These are phyloP conservation scores for Aethionema arabicum DNA, from an alignment of 345 rosid species.

Conservation along the genomic window DNA sequence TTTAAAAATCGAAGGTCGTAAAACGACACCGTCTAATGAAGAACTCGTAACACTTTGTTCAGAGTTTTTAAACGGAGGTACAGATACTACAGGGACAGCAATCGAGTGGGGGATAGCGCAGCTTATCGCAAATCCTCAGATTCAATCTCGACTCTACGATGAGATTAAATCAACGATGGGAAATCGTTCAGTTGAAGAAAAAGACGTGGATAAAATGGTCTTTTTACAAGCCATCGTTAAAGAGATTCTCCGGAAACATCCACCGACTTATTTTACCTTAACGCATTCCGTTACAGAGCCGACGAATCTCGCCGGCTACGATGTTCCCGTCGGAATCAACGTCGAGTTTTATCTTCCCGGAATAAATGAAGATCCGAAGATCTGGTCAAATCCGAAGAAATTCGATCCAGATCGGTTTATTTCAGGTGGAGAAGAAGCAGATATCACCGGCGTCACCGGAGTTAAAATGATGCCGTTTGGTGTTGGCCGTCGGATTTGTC, in stretches of 20 bases:
- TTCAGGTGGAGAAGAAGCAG: slow-evolving; percentile 65
- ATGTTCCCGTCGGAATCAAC: slow-evolving; percentile 57
- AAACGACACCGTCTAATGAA: slow-evolving; percentile 51
- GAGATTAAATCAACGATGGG: slow-evolving; percentile 63
- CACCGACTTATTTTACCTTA: slow-evolving; percentile 75
- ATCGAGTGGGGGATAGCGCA: slow-evolving; percentile 90
- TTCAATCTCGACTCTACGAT: slow-evolving; percentile 59
- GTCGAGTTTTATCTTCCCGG: slow-evolving; percentile 62
- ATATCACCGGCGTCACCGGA: slow-evolving; percentile 65
- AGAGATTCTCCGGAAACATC: slow-evolving; percentile 78
- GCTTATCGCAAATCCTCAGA: slow-evolving; percentile 59
- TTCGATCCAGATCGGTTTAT: slow-evolving; percentile 76
- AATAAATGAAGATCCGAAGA: slow-evolving; percentile 55
- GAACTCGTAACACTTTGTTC: slow-evolving; percentile 86
- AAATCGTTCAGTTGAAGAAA: slow-evolving; percentile 53
- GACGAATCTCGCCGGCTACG: slow-evolving; percentile 66
- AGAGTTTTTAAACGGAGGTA: slow-evolving; percentile 83
- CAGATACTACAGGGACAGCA: slow-evolving; percentile 86
- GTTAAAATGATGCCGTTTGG: slow-evolving; percentile 86
- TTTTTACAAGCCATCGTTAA: slow-evolving; percentile 70
- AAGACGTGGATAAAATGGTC: slow-evolving; percentile 61
- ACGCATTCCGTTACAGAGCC: slow-evolving; percentile 71
- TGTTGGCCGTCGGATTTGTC: slow-evolving; percentile 84
- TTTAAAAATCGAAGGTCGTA: slow-evolving; percentile 59
- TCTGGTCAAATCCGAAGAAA: slow-evolving; percentile 65